These are phyloP conservation scores for Penicillium canescens DNA, from an alignment of 495 filamentous ascomycete genomes.

Conservation along the genomic window DNA sequence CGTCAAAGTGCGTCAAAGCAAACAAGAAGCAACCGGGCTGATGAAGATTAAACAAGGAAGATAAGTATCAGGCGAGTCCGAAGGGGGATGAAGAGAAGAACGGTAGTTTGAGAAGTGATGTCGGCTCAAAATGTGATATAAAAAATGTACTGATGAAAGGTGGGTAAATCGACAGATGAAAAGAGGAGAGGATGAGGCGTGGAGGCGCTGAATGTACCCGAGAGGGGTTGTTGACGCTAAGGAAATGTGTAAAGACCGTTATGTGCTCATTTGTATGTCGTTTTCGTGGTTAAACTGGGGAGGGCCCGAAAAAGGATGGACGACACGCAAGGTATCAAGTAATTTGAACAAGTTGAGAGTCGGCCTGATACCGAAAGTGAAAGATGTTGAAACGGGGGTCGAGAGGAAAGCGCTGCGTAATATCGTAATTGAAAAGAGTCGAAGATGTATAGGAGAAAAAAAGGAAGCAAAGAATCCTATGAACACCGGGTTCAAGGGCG, in stretches of 20 bases:
- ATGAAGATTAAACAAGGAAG: conserved; percentile 40
- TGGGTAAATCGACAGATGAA: conserved; percentile 56
- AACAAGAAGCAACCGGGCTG: conserved; percentile 40
- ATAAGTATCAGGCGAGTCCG: conserved; percentile 35
- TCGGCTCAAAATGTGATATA: conserved; percentile 68
- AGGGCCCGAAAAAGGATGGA: conserved; percentile 36
- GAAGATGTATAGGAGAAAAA: conserved; percentile 33
- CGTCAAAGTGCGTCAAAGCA: conserved; percentile 20
- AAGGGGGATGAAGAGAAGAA: conserved; percentile 30
- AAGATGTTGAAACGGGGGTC: conserved; percentile 9
- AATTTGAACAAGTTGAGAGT: conserved; percentile 31
- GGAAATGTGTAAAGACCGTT: conserved; percentile 60
- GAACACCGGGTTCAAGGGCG: conserved; percentile 46
- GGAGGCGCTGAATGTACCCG: conserved; percentile 44
- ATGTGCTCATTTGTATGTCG: conserved; percentile 65
- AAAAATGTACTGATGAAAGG: conserved; percentile 49
- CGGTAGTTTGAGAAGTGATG: conserved; percentile 21
- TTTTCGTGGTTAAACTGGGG: conserved; percentile 38
- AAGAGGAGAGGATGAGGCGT: conserved; percentile 47
- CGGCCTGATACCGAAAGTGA: conserved; percentile 25
- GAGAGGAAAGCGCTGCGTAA: conserved; percentile 49
- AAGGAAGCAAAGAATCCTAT: conserved; percentile 32
- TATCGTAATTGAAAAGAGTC: conserved; percentile 40
- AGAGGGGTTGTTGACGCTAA: conserved; percentile 46
- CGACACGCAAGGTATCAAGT: conserved; percentile 26